Conservation (phyloP, 2,329 filamentous ascomycete species). For the Falciphora oryzae region DNA sequence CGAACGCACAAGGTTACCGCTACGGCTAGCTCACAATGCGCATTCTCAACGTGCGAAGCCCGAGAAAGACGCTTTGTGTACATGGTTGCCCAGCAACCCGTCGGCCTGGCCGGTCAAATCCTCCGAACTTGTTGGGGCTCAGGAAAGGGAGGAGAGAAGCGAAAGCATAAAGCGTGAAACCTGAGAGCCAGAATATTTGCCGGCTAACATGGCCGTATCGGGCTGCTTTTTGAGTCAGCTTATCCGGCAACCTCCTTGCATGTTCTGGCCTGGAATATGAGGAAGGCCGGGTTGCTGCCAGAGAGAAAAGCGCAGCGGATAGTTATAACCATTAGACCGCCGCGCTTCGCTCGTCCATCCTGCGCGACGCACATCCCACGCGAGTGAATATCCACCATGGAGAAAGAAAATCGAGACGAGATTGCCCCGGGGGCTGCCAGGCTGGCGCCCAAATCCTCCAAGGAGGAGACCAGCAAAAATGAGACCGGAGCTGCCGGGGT, state of each 20-base stretch:
- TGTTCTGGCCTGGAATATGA: no score
- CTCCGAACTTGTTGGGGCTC: not conserved
- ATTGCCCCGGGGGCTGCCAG: not conserved
- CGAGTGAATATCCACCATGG: not conserved
- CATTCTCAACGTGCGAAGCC: no score
- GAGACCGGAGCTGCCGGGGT: not conserved
- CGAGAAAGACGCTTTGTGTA: no score
- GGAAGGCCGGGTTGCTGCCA: no score
- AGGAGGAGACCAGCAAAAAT: not conserved
- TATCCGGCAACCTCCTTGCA: no score
- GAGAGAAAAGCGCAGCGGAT: no score
- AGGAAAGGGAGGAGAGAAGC: not conserved
- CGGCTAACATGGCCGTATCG: not conserved
- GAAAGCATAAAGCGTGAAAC: not conserved
- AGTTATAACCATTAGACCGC: not conserved
- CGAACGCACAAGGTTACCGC: not conserved
- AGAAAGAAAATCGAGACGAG: not conserved
- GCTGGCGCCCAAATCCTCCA: not conserved
- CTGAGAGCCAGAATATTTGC: not conserved
- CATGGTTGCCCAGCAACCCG: no score
- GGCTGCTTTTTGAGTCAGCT: no score
- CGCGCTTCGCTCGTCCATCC: no score
- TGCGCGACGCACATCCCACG: not conserved
- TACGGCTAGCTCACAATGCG: no score
- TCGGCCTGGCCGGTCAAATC: not conserved